phyloP scores from a whole-genome alignment of 148 eudicot genomes.

The Mesembryanthemum crystallinum region DNA sequence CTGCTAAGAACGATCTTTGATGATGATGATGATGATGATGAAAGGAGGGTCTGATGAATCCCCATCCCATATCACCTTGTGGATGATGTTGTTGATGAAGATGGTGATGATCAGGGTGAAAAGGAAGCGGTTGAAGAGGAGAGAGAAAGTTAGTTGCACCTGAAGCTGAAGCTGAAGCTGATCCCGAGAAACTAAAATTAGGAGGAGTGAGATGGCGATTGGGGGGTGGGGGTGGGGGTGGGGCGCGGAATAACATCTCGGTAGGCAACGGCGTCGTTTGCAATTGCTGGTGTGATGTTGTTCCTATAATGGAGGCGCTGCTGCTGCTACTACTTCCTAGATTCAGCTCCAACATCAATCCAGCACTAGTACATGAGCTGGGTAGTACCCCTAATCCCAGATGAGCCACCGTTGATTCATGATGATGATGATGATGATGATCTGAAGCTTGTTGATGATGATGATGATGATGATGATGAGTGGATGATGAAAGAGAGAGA shows the following conservation, averaged over 20 bases:
- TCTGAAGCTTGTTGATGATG: slow-evolving; percentile 10
- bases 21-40: not conserved
- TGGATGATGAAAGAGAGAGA: too few species aligned
- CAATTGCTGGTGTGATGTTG: not conserved
- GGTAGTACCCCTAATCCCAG: not conserved
- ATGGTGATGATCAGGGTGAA: not conserved
- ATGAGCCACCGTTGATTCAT: not conserved
- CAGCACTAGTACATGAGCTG: not conserved
- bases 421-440: too few species aligned
- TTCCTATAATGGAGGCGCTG: not conserved
- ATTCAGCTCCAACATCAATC: slow-evolving; percentile 25
- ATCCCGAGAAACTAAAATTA: not conserved
- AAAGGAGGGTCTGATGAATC: not conserved
- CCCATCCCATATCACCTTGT: not conserved
- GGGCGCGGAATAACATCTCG: not conserved
- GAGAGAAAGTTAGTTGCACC: not conserved
- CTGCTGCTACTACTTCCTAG: slow-evolving; percentile 1
- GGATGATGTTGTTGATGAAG: not conserved
- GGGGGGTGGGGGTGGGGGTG: too few species aligned
- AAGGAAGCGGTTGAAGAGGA: not conserved
- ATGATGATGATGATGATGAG: slow-evolving; percentile 5
- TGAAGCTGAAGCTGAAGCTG: not conserved
- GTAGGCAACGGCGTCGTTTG: not conserved
- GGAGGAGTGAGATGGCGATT: too few species aligned
- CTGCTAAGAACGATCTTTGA: not conserved